Evolutionary conservation across 345 rosid genomes (phyloP).

Genomic region (Euphorbia pulcherrima): DNA sequence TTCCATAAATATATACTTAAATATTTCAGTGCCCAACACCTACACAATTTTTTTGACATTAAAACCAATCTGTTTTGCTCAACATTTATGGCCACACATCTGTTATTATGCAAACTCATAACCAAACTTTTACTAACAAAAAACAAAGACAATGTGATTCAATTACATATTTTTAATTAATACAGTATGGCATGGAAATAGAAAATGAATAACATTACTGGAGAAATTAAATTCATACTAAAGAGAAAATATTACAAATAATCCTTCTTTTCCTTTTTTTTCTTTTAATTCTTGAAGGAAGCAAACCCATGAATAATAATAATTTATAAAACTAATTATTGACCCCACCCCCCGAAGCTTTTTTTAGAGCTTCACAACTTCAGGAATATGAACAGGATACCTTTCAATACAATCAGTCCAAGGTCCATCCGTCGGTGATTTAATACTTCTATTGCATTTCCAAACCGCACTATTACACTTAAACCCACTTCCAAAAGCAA

Average conservation of each 20-base stretch:
- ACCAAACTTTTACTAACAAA: neutral
- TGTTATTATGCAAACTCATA: neutral
- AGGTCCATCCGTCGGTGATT: constrained; percentile 32
- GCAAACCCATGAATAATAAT: neutral
- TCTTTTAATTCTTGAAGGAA: neutral
- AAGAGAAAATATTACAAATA: neutral
- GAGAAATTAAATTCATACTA: neutral
- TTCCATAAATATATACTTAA: neutral
- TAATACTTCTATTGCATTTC: constrained; percentile 37
- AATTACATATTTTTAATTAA: neutral
- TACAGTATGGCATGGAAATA: constrained; percentile 11
- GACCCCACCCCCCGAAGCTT: no score
- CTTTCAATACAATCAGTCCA: constrained; percentile 45
- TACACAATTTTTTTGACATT: neutral
- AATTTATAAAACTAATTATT: no score
- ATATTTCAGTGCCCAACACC: neutral
- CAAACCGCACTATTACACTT: constrained; percentile 64
- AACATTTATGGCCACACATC: neutral
- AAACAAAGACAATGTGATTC: neutral
- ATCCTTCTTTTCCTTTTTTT: neutral
- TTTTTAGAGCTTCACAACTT: constrained; percentile 28
- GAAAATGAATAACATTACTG: neutral
- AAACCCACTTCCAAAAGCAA: constrained; percentile 58
- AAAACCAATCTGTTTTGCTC: neutral
- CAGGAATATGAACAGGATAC: constrained; percentile 34